These are phyloP conservation scores for Durio zibethinus DNA, from an alignment of 345 rosid genomes.

Conservation along the genomic window DNA sequence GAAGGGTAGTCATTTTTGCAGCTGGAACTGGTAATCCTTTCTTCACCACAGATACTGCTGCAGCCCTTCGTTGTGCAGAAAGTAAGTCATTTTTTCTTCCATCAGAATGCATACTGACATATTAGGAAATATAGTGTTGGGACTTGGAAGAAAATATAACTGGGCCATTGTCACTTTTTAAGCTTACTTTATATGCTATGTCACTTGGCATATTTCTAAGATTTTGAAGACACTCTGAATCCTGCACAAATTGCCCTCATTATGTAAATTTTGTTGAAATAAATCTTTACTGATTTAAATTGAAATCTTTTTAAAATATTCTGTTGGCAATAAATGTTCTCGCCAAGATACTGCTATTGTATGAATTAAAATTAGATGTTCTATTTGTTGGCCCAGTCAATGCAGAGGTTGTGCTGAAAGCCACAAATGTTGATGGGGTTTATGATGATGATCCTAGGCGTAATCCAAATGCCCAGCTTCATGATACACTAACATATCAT, in stretches of 20 bases:
- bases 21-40: constrained; percentile 98
- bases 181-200: not conserved
- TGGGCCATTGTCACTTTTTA: not conserved
- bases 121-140: not conserved
- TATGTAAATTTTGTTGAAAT: not conserved
- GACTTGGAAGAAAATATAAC: not conserved
- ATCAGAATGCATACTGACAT: not conserved
- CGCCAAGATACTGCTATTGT: not conserved
- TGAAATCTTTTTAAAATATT: not conserved
- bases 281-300: not conserved
- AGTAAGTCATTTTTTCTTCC: constrained; percentile 44
- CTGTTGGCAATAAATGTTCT: not conserved
- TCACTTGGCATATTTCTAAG: not conserved
- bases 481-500: constrained; percentile 66
- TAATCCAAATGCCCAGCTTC: constrained; percentile 84
- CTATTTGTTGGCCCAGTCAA: constrained; percentile 52
- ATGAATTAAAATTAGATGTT: not conserved
- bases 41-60: constrained; percentile 96
- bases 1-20: constrained; percentile 96
- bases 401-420: constrained; percentile 90
- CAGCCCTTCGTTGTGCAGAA: constrained; percentile 97
- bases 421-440: constrained; percentile 91
- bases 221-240: not conserved
- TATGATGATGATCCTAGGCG: constrained; percentile 77
- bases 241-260: not conserved